Percentiles rank a stretch among this genome's conserved stretches.
These are phyloP conservation scores for Lactarius sanguifluus DNA, from an alignment of 768 basidiomycete species.

Conservation along the genomic window DNA sequence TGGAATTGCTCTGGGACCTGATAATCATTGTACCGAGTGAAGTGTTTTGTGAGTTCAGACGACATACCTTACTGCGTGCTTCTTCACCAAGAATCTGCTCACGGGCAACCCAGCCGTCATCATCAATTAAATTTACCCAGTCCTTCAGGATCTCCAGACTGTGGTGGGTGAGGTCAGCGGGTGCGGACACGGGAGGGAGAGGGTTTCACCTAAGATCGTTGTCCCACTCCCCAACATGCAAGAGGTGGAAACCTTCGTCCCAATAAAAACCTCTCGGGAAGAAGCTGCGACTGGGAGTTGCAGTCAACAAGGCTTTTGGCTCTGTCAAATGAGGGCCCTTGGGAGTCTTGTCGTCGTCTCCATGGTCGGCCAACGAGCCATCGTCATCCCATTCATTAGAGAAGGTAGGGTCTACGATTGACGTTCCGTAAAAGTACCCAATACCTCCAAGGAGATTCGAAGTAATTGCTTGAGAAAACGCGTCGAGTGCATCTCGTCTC, in stretches of 20 bases:
- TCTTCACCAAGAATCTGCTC: slow-evolving; percentile 98
- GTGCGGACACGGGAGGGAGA: background rate
- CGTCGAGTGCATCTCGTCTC: slow-evolving; percentile 49
- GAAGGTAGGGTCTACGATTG: slow-evolving; percentile 82
- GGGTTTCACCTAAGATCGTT: slow-evolving; percentile 69
- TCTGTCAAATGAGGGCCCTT: slow-evolving; percentile 69
- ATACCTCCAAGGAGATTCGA: slow-evolving; percentile 91
- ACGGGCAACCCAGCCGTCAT: slow-evolving; percentile 92
- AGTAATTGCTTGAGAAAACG: slow-evolving; percentile 86
- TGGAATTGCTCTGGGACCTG: slow-evolving; percentile 89
- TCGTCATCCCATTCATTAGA: slow-evolving; percentile 89
- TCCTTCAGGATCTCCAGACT: slow-evolving; percentile 87
- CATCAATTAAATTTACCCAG: slow-evolving; percentile 90
- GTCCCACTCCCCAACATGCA: slow-evolving; percentile 92
- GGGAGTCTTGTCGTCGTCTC: slow-evolving; percentile 42
- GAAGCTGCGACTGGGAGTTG: slow-evolving; percentile 94
- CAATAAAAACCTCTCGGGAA: slow-evolving; percentile 99
- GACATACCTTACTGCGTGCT: slow-evolving; percentile 81
- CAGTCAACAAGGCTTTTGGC: slow-evolving; percentile 77
- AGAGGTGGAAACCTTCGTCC: slow-evolving; percentile 97
- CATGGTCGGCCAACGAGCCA: slow-evolving; percentile 44
- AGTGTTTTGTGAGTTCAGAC: background rate
- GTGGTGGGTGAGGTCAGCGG: background rate
- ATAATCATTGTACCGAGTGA: slow-evolving; percentile 13
- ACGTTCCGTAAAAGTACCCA: slow-evolving; percentile 92